phyloP scores from a whole-genome alignment of 148 eudicot genomes.

The Polygonum maritimum region DNA sequence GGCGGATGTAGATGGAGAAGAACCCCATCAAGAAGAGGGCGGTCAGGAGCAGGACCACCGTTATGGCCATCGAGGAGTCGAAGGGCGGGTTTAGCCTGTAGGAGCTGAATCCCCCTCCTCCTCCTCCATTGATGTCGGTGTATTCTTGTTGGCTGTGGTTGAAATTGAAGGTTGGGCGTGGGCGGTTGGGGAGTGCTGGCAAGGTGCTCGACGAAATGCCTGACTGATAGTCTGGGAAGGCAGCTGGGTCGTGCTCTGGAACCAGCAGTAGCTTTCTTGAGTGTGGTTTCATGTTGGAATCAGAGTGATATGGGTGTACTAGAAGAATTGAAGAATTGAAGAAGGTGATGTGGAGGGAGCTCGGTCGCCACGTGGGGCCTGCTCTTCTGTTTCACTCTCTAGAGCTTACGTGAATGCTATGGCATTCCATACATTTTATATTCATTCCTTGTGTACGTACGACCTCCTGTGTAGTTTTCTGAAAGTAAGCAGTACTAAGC shows the following conservation, averaged over 20 bases:
- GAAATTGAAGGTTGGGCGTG: not conserved
- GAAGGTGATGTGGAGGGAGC: not conserved
- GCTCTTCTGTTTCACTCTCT: not conserved
- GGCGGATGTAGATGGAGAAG: slow-evolving; percentile 61
- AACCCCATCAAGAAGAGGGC: slow-evolving; percentile 68
- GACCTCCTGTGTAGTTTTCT: not conserved
- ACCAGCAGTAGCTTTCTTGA: not conserved
- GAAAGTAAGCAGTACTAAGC: not conserved
- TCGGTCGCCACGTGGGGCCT: not conserved
- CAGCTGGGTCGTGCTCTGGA: not conserved
- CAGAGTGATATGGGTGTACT: not conserved
- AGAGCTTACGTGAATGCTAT: slow-evolving; percentile 1
- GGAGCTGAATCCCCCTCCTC: not conserved
- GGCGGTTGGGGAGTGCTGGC: not conserved
- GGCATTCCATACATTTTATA: not conserved
- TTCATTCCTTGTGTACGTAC: not conserved
- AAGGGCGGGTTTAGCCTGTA: slow-evolving; percentile 25
- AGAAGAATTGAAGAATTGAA: not conserved
- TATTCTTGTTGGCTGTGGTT: not conserved
- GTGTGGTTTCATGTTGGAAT: not conserved
- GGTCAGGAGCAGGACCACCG: slow-evolving; percentile 43
- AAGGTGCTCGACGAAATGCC: not conserved
- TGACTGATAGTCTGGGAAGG: not conserved
- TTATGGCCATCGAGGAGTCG: slow-evolving; percentile 53
- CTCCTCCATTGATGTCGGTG: no score